These are phyloP conservation scores for Torulaspora pretoriensis DNA, from an alignment of 1,139 yeast species.

Conservation along the genomic window DNA sequence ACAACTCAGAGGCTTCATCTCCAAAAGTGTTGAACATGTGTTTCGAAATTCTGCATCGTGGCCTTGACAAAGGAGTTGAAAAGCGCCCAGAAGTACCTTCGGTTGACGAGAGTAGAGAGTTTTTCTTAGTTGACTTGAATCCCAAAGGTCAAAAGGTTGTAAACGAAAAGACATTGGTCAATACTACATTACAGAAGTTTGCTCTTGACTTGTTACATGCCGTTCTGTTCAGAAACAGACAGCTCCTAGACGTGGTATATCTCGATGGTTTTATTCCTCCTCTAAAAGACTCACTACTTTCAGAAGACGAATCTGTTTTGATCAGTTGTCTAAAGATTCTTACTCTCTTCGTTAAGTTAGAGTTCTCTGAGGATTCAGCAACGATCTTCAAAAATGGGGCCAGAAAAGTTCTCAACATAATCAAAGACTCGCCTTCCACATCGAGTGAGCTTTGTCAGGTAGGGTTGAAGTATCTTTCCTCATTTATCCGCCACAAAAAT, in stretches of 20 bases:
- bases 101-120: constrained; percentile 45
- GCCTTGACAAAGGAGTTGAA: constrained; percentile 37
- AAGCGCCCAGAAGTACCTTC: constrained; percentile 11
- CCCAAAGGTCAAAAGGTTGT: constrained; percentile 54
- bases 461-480: constrained; percentile 67
- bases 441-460: constrained; percentile 80
- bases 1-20: constrained; percentile 54
- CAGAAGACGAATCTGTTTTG: constrained; percentile 72
- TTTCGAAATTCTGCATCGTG: constrained; percentile 64
- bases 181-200: constrained; percentile 65
- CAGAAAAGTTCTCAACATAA: constrained; percentile 57
- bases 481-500: constrained; percentile 67
- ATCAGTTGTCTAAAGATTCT: constrained; percentile 65
- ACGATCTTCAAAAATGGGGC: constrained; percentile 55
- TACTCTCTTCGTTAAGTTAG: constrained; percentile 55
- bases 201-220: constrained; percentile 73
- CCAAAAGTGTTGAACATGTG: constrained; percentile 65
- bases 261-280: constrained; percentile 74
- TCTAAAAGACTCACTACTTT: constrained; percentile 53
- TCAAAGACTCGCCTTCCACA: constrained; percentile 75
- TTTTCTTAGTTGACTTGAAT: constrained; percentile 65
- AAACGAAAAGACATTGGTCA: constrained; percentile 47
- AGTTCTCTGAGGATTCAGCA: constrained; percentile 55
- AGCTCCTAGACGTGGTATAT: constrained; percentile 55
- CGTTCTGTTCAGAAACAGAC: constrained; percentile 59